Evolutionary conservation across 805 yeast genomes (phyloP).

Genomic region (Saturnispora dispora): DNA sequence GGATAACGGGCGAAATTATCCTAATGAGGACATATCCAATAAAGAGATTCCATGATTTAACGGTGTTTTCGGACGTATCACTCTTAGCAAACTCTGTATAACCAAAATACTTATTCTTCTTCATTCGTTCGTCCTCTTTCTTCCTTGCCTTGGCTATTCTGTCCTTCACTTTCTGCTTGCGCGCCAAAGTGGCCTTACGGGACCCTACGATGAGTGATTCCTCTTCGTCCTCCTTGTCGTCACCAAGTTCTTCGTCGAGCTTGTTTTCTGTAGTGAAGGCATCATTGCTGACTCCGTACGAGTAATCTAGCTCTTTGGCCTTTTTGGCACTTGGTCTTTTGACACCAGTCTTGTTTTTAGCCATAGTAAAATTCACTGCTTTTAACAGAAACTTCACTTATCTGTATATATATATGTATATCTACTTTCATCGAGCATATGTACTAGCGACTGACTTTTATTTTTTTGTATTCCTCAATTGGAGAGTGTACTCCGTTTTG

Average conservation of each 20-base stretch:
- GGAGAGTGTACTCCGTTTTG: no score
- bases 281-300: neutral
- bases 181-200: neutral
- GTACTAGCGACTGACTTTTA: no score
- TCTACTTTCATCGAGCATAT: no score
- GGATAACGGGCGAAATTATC: constrained; percentile 20
- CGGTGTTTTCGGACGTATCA: constrained; percentile 10
- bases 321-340: neutral
- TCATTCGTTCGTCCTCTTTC: neutral
- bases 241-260: no score
- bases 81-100: constrained; percentile 10
- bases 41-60: constrained; percentile 16
- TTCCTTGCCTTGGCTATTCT: neutral
- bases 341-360: neutral
- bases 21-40: constrained; percentile 23
- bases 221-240: constrained; percentile 1
- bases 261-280: neutral
- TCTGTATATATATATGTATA: no score
- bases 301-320: neutral
- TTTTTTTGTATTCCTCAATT: no score
- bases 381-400: no score
- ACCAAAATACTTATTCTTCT: constrained; percentile 9
- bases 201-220: constrained; percentile 15
- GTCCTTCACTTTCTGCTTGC: neutral
- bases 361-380: neutral